Evolutionary conservation across 345 rosid genomes (phyloP), one percentile per base, ranked within the genome.

Genomic region (Xanthoceras sorbifolium): DNA sequence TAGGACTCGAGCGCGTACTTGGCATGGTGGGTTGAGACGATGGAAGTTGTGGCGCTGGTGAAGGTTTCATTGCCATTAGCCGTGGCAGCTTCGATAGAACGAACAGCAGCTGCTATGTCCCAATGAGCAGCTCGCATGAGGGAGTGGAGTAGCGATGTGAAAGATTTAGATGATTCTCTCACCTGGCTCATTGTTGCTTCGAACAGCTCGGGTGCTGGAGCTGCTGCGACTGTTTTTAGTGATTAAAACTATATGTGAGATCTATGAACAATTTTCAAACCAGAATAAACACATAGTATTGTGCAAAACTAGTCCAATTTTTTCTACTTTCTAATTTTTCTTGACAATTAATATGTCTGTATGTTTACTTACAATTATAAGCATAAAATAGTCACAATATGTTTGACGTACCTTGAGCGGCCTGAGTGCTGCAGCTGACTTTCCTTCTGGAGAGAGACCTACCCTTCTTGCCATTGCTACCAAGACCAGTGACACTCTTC

Each of bases 81-180:
- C 0, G 74, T 77, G 2, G 97, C 97, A 1, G 97, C 90, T 80
- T 91, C 98, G 29, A 96, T 96, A 57, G 98, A 96, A 2, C 97
- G 97, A 66, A 95, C 96, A 0, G 97, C 97, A 14, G 98, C 97
- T 6, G 93, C 84, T 18, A 93, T 93, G 82, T 96, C 98, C 99
- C 99, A 92, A 15, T 84, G 99, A 5, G 98, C 99, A 64, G 90
- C 79, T 32, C 94, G 88, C 99, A 96, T 96, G 52, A 87, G 87
- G 46, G 99, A 88, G 70, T 93, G 87, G 46, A 96, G 89, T 12
- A 89, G 84, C 48, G 88, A 79, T 4, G 97, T 89, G 87, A 96
- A 96, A 25, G 97, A 87, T 82, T 92, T 93, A 2, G 93, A 90
- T 12, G 93, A 80, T 73, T 91, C 97, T 76, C 90, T 90, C 78